Evolutionary conservation across 1,284 basidiomycete species (phyloP), one percentile per base, ranked within the genome.

Genomic region (Apiotrichum montevideense): DNA sequence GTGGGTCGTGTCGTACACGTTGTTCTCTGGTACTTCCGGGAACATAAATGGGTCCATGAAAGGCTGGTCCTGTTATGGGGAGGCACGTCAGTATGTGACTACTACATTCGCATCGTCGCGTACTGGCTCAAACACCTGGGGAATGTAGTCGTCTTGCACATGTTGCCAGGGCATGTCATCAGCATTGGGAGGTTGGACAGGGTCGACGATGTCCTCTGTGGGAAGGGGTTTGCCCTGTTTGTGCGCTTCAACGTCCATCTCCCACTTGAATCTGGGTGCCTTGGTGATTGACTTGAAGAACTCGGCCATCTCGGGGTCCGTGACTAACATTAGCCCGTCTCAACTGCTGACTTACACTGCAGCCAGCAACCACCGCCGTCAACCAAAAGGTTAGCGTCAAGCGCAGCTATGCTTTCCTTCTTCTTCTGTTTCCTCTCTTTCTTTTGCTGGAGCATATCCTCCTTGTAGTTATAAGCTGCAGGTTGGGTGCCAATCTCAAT

Each of bases 251-350:
- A 62, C 45, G 14, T 69, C 67, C 8, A 54, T 21, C 57, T 72
- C 61, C 72, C 72, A 73, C 45, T 67, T 59, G 54, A 66, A 71
- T 40, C 55, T 56, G 6, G 46, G 51, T 3, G 59, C 46, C 45
- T 61, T 51, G 39, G 55, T 55, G 52, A 66, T 46, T 6, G 50
- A 45, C 2, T 51, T 44, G 33, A 71, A 64, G 41, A 67, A 58
- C 1, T 15, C 59, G 6, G 61, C 47, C 67, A 74, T 66, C 3
- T 59, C 66, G 3, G 57, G 42, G 51, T 74, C 60, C 35, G 66
- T 58, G 49, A 70, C 72, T 74, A 52, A 1, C 5, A 42, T 52
- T 32, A 59, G 53, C 21, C 9, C 11, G 7, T 15, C 3, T 1
- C 9, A 2, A 10, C 1, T 3, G 13, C n/a, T 15, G 35, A 51